Percentiles rank a stretch among this genome's conserved stretches.
Evolutionary conservation across 257 asterid genomes (phyloP).

Genomic region (Ophiorrhiza pumila): DNA sequence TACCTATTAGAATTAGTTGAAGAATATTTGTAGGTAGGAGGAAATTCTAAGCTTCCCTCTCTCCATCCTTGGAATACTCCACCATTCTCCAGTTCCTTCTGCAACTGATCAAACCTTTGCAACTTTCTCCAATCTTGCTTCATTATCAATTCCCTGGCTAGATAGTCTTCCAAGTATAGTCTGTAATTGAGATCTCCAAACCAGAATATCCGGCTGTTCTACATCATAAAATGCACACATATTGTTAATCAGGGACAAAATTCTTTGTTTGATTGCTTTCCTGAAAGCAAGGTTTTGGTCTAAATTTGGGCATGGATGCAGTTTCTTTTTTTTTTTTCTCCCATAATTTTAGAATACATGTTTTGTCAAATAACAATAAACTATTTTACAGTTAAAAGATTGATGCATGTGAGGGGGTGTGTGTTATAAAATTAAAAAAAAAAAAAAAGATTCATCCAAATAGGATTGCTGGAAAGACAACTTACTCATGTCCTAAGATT

Average conservation of each 20-base stretch:
- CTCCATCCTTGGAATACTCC: constrained; percentile 93
- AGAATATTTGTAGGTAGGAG: constrained; percentile 89
- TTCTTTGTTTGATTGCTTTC: not conserved
- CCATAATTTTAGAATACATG: not conserved
- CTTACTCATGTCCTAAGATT: constrained; percentile 92
- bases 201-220: constrained; percentile 87
- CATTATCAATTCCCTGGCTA: constrained; percentile 68
- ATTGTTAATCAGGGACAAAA: constrained; percentile 4
- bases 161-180: constrained; percentile 67
- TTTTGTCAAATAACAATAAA: not conserved
- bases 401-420: too few species aligned
- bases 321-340: not conserved
- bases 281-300: not conserved
- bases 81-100: constrained; percentile 63
- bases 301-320: not conserved
- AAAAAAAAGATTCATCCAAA: not conserved
- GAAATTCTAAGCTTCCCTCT: constrained; percentile 85
- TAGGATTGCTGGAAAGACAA: constrained; percentile 18
- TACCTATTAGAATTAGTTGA: constrained; percentile 66
- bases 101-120: constrained; percentile 75
- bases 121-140: constrained; percentile 70
- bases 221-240: constrained; percentile 32
- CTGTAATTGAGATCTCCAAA: constrained; percentile 99
- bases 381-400: too few species aligned
- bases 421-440: too few species aligned